A percentile compares a stretch with the other conserved stretches of the same genome.
Evolutionary conservation across 2,329 filamentous ascomycete genomes (phyloP).

Genomic region (Pestalotiopsis fici): DNA sequence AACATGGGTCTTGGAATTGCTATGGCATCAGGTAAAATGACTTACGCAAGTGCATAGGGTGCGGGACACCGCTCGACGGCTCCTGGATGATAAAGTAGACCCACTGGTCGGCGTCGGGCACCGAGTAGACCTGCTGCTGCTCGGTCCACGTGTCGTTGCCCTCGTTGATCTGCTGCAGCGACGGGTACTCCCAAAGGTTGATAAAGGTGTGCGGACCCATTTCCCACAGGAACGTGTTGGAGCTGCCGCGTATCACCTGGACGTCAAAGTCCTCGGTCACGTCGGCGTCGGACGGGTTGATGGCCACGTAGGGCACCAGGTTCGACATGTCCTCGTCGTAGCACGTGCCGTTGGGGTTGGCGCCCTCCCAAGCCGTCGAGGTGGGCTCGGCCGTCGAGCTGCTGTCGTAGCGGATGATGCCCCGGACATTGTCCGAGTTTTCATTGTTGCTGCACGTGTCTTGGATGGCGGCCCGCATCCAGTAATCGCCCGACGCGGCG

Average conservation of each 20-base stretch:
- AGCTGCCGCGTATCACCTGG: not conserved
- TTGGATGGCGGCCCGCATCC: slow-evolving; percentile 45
- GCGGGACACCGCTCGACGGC: slow-evolving; percentile 15
- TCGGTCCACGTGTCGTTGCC: slow-evolving; percentile 21
- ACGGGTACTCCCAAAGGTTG: slow-evolving; percentile 49
- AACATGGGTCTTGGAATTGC: no score
- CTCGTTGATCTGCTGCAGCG: slow-evolving; percentile 33
- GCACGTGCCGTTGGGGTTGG: slow-evolving; percentile 35
- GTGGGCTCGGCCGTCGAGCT: slow-evolving; percentile 14
- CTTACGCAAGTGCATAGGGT: slow-evolving; percentile 24
- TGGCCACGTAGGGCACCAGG: slow-evolving; percentile 32
- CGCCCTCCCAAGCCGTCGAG: slow-evolving; percentile 12
- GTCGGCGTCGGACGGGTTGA: slow-evolving; percentile 20
- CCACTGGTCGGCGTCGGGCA: slow-evolving; percentile 30
- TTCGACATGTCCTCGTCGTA: slow-evolving; percentile 32
- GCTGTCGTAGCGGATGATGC: slow-evolving; percentile 38
- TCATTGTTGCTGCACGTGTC: slow-evolving; percentile 32
- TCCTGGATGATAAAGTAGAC: slow-evolving; percentile 33
- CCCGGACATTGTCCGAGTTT: slow-evolving; percentile 2
- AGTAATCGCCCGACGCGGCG: slow-evolving; percentile 33
- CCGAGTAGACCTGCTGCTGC: slow-evolving; percentile 28
- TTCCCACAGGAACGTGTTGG: slow-evolving; percentile 43
- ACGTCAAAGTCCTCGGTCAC: not conserved
- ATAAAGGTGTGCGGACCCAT: slow-evolving; percentile 47
- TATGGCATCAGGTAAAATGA: no score